Evolutionary conservation across 2,329 filamentous ascomycete genomes (phyloP), one percentile per base, ranked within the genome.

Genomic region (Onygenales sp.): DNA sequence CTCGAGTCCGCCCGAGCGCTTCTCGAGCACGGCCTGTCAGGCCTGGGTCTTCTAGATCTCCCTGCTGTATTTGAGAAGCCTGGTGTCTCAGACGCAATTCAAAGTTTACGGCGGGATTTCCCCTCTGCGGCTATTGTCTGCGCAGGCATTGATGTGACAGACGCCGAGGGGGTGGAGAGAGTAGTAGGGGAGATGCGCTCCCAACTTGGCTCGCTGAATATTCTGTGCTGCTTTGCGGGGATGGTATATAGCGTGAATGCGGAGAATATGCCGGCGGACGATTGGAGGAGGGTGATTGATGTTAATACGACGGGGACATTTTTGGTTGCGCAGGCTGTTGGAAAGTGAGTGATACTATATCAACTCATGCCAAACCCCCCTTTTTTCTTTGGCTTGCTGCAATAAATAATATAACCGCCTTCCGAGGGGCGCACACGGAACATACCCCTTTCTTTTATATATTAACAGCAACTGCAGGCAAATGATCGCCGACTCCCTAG

Each of bases 241-340:
- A 77, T 89, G 0, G 86, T 88, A 0, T 77, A 75, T 39, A 85
- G 80, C 58, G 72, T 76, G 0, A 77, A 81, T 56, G 80, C 85
- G 0, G 66, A 86, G 1, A 79, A 84, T 2, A 81, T 84, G 71
- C 68, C 74, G 0, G 67, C 77, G 0, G 70, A 74, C 1, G 74
- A 85, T 58, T 90, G 82, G 77, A 76, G 81, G 6, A 76, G 76
- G 32, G 78, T 85, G 0, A 62, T 89, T 17, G 85, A 88, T 53
- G 78, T 90, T 63, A 91, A 91, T 63, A 80, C 84, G 1, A 86
- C 84, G 0, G 87, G 86, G 0, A 73, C 77, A 0, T 91, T 88
- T 61, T 71, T 89, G 13, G 83, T 81, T 59, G 85, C 86, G 0
- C 85, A 87, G 59, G 86, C 85, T 4, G 74, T 74, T 1, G 79